phyloP scores from a whole-genome alignment of 2,329 filamentous ascomycete genomes.

The Lachnellula subtilissima region DNA sequence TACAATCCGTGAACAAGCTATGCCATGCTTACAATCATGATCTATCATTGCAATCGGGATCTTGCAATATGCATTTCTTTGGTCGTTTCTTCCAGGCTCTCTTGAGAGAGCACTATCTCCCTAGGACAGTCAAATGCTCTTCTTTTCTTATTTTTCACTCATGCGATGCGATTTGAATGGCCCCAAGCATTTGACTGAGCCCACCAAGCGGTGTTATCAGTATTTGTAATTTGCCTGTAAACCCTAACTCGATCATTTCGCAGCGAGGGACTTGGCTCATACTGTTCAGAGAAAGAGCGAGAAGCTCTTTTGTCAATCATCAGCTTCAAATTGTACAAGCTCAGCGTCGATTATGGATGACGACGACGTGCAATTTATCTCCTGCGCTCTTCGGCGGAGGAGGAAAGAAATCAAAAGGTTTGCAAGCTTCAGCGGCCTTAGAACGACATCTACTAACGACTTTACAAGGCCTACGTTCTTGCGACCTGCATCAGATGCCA shows the following conservation, averaged over 20 bases:
- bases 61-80: constrained; percentile 9
- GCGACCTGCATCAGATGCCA: neutral
- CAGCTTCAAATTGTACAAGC: too few relatives aligned
- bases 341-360: constrained; percentile 29
- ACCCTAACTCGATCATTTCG: too few relatives aligned
- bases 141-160: neutral
- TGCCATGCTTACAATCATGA: neutral
- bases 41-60: neutral
- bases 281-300: too few relatives aligned
- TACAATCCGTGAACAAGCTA: too few relatives aligned
- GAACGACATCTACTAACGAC: neutral
- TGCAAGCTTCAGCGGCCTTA: constrained; percentile 8
- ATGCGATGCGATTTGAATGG: neutral
- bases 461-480: constrained; percentile 4
- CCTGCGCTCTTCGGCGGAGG: constrained; percentile 36
- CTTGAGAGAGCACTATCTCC: constrained; percentile 8
- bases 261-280: too few relatives aligned
- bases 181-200: neutral
- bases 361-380: constrained; percentile 43
- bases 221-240: neutral
- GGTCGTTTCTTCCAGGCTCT: neutral
- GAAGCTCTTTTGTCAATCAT: too few relatives aligned
- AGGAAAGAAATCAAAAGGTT: constrained; percentile 35
- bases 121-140: neutral
- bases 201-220: neutral